Conservation (phyloP, 495 filamentous ascomycete species). For the Talaromyces stipitatus region DNA sequence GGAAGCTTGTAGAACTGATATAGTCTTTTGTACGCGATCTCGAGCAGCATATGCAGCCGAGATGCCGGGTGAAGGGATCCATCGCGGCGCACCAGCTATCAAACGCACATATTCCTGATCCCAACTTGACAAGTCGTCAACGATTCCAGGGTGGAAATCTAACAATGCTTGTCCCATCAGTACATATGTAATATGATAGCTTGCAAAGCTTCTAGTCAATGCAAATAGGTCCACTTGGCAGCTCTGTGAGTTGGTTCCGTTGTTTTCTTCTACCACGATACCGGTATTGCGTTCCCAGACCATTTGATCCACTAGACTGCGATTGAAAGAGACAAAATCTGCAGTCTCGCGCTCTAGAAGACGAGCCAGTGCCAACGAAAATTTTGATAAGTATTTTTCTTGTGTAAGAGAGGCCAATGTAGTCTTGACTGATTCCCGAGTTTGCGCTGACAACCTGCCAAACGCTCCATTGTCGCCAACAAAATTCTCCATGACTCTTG, state of each 20-base stretch:
- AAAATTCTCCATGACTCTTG: conserved; percentile 37
- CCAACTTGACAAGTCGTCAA: conserved; percentile 48
- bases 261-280: conserved; percentile 24
- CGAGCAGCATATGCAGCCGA: conserved; percentile 46
- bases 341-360: conserved; percentile 31
- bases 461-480: conserved; percentile 37
- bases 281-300: conserved; percentile 49
- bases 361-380: conserved; percentile 22
- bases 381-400: conserved; percentile 34
- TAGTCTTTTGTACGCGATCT: conserved; percentile 35
- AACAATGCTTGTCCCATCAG: conserved; percentile 49
- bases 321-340: conserved; percentile 49
- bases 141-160: conserved; percentile 44
- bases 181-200: conserved; percentile 38
- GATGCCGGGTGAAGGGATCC: conserved; percentile 40
- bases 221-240: conserved; percentile 46
- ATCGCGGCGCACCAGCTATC: conserved; percentile 43
- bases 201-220: conserved; percentile 48
- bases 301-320: conserved; percentile 52
- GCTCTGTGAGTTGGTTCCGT: conserved; percentile 19
- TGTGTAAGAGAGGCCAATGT: conserved; percentile 31
- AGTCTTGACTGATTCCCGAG: conserved; percentile 27
- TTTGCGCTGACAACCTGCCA: conserved; percentile 23
- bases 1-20: conserved; percentile 43
- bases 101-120: conserved; percentile 46